A percentile compares a stretch with the other conserved stretches of the same genome.
These are phyloP conservation scores for Starmerella stigmatis DNA, from an alignment of 805 yeast genomes.

Conservation along the genomic window DNA sequence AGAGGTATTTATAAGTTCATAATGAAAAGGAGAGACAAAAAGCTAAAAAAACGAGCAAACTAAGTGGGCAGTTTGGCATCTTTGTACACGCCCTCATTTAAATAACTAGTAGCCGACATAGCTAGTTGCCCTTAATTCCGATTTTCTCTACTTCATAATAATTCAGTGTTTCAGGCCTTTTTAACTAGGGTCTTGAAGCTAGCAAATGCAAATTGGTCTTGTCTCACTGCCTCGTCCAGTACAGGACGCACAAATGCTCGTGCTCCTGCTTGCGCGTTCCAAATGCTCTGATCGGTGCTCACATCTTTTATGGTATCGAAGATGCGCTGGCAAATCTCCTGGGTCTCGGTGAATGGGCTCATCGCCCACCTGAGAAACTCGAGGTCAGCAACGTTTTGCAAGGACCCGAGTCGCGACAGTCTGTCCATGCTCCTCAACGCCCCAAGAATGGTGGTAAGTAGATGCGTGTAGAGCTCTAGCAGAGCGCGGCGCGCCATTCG, in stretches of 20 bases:
- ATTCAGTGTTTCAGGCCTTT: background rate
- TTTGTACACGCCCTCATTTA: too few relatives aligned
- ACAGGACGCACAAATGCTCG: conserved; percentile 23
- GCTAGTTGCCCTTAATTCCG: too few relatives aligned
- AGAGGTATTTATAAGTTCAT: too few relatives aligned
- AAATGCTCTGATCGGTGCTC: conserved; percentile 24
- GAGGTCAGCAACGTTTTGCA: conserved; percentile 45
- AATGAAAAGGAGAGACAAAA: too few relatives aligned
- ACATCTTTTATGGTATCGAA: conserved; percentile 27
- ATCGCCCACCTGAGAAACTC: conserved; percentile 40
- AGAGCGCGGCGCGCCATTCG: conserved; percentile 38
- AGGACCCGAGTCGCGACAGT: conserved; percentile 39
- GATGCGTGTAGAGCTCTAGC: conserved; percentile 37
- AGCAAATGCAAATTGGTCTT: conserved; percentile 21
- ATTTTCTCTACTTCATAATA: too few relatives aligned
- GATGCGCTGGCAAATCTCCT: conserved; percentile 25
- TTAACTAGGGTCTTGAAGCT: conserved; percentile 18
- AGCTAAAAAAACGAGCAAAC: too few relatives aligned
- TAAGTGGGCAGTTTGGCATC: too few relatives aligned
- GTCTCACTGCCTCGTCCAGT: conserved; percentile 17
- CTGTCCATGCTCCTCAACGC: conserved; percentile 37
- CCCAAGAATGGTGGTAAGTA: conserved; percentile 33
- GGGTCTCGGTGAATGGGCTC: conserved; percentile 24
- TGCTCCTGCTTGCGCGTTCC: conserved; percentile 26
- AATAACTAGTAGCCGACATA: too few relatives aligned